Evolutionary conservation across 2,329 filamentous ascomycete genomes (phyloP), one percentile per base, ranked within the genome.

Genomic region (Colletotrichum paranaense): DNA sequence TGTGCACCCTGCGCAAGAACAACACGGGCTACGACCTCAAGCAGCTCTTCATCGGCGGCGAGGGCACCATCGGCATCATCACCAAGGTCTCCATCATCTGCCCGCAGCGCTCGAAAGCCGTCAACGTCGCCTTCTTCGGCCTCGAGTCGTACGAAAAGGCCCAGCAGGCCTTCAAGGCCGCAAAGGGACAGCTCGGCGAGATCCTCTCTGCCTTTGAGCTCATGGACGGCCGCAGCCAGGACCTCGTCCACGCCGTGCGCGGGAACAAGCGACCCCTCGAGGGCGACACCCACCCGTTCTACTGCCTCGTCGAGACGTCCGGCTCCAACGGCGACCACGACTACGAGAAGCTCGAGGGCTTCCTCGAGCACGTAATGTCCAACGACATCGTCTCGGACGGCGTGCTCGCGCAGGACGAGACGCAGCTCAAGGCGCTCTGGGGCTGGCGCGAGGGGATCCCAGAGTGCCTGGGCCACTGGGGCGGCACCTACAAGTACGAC

Each of bases 11-110:
- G 71, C 92, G 97, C 77, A 99, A 99, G 88, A 98, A 99, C 88
- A 99, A 99, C 86, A 99, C 97, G 2, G 97, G 97, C 32, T 99
- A 98, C 84, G 97, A 99, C 81, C 84, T 98, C 70, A 98, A 98
- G 87, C 96, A 98, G 84, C 89, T 98, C 46, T 98, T 99, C 82
- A 97, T 99, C 78, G 97, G 97, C 58, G 94, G 92, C 38, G 97
- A 99, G 83, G 97, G 97, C 28, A 98, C 97, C 5, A 93, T 98
- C 75, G 97, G 97, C 66, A 93, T 98, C 79, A 94, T 99, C 78
- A 99, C 97, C 22, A 95, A 91, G 59, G 89, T 98, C 49, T 95
- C 95, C 4, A 93, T 99, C 75, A 88, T 96, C 77, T 98, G 95
- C 79, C 95, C 97, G 0, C 95, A 95, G 80, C 90, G 95, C 22